Evolutionary conservation across 352 stramenopile species (phyloP), one percentile per base, ranked within the genome.

Genomic region (Phytophthora palmivora): DNA sequence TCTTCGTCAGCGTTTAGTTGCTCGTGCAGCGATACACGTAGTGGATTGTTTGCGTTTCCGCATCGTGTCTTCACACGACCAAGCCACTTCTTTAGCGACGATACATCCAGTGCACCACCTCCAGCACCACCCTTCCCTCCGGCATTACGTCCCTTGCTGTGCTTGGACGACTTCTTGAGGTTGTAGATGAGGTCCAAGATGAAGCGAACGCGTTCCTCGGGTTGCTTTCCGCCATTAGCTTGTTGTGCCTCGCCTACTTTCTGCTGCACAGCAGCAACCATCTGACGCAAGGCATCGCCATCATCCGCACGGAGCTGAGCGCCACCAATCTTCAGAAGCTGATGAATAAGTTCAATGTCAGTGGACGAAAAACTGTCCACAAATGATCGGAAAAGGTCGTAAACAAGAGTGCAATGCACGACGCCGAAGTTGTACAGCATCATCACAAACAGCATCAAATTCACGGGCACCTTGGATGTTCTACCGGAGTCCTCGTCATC

Each of bases 171-270:
- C 71, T 98, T 98, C 72, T 98, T 98, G 18, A 99, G 78, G 67
- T 98, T 94, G 60, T 94, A 97, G 48, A 99, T 98, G 11, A 97
- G 86, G 50, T 98, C 93, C 22, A 99, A 71, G 63, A 99, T 96
- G 69, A 94, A 94, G 9, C 83, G 81, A 56, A 92, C 72, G 44
- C 84, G 82, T 50, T 90, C 79, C n/a, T 83, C 66, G 6, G 60
- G 72, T 56, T 87, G 59, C 36, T 48, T 67, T 18, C 44, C 50
- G 10, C 49, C 28, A 24, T 66, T 55, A 60, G 74, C 32, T 76
- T 72, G 41, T 46, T 78, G 66, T 18, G 63, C 56, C 37, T 76
- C 59, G 18, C 70, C 63, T 22, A 92, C 80, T 58, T 94, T 95
- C 11, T 89, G 71, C 58, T 97, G 83, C 18, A 97, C 86, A 3